Conservation (phyloP, 768 basidiomycete genomes). For the Cystofilobasidium ferigula region DNA sequence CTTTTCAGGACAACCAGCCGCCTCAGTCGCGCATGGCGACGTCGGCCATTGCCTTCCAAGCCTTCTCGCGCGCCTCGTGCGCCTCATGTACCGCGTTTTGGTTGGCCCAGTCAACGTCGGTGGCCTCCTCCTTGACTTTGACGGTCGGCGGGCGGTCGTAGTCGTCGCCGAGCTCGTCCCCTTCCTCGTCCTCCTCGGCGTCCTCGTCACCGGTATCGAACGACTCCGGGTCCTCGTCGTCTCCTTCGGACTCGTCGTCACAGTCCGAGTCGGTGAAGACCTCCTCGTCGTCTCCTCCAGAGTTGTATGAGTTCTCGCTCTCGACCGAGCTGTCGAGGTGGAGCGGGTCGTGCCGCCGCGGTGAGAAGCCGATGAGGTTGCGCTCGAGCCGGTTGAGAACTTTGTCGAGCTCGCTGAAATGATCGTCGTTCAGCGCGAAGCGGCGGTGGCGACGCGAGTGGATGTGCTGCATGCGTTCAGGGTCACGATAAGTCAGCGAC, state of each 20-base stretch:
- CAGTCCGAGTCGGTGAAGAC: conserved; percentile 26
- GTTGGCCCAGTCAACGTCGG: conserved; percentile 9
- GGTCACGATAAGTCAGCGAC: not conserved
- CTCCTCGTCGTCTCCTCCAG: conserved; percentile 33
- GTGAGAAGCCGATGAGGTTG: not conserved
- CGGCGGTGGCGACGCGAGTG: conserved; percentile 19
- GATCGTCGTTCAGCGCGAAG: conserved; percentile 18
- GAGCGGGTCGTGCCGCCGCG: not conserved
- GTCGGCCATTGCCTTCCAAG: no score
- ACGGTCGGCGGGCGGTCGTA: conserved; percentile 5
- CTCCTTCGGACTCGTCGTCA: conserved; percentile 29
- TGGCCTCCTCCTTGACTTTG: conserved; percentile 15
- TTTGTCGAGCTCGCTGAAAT: conserved; percentile 21
- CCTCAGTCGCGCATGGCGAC: no score
- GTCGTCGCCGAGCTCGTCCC: conserved; percentile 42
- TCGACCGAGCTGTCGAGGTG: conserved; percentile 6
- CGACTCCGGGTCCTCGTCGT: conserved; percentile 36
- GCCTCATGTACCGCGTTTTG: no score
- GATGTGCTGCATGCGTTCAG: conserved; percentile 19
- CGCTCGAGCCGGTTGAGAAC: conserved; percentile 22
- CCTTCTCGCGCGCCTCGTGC: no score
- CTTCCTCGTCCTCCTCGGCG: conserved; percentile 40
- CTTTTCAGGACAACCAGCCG: no score
- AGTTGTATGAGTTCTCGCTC: conserved; percentile 33
- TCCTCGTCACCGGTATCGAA: conserved; percentile 37